These are phyloP conservation scores for Pseudocercospora crystallina DNA, from an alignment of 2,329 filamentous ascomycete species.

Conservation along the genomic window DNA sequence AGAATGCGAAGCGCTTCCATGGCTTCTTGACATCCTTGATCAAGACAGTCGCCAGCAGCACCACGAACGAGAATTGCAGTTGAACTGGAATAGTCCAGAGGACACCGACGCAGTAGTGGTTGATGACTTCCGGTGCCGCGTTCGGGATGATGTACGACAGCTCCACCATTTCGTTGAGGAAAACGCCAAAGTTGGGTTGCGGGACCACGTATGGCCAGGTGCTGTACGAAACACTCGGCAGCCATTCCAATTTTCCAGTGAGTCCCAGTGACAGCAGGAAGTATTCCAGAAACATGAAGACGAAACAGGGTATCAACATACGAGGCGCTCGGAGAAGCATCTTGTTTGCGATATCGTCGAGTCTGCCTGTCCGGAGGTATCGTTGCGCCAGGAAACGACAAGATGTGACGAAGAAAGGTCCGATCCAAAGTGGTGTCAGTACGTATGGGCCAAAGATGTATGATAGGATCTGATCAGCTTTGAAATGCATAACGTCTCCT, in stretches of 20 bases:
- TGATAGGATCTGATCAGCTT: slow-evolving; percentile 42
- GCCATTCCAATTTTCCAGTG: slow-evolving; percentile 44
- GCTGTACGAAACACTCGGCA: slow-evolving; percentile 50
- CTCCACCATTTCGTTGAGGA: slow-evolving; percentile 47
- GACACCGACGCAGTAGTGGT: slow-evolving; percentile 52
- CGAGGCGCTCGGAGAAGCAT: slow-evolving; percentile 46
- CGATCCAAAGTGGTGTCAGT: slow-evolving; percentile 50
- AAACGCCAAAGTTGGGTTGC: slow-evolving; percentile 43
- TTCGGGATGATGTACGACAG: slow-evolving; percentile 51
- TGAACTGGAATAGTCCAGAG: slow-evolving; percentile 53
- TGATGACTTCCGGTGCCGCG: slow-evolving; percentile 48
- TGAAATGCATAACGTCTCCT: slow-evolving; percentile 41
- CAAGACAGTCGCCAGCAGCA: slow-evolving; percentile 44
- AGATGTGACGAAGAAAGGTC: slow-evolving; percentile 51
- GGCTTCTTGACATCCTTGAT: slow-evolving; percentile 47
- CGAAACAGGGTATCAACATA: slow-evolving; percentile 47
- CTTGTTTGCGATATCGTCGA: slow-evolving; percentile 46
- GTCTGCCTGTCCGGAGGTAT: slow-evolving; percentile 45
- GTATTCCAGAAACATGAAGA: slow-evolving; percentile 47
- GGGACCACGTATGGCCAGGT: slow-evolving; percentile 48
- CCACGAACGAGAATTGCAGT: slow-evolving; percentile 49
- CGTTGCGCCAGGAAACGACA: slow-evolving; percentile 46
- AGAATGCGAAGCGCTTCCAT: slow-evolving; percentile 50
- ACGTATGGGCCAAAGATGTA: slow-evolving; percentile 46
- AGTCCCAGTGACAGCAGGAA: slow-evolving; percentile 49